Base-by-base conservation (phyloP, 768 basidiomycete genomes). In the Floccularia luteovirens region DNA sequence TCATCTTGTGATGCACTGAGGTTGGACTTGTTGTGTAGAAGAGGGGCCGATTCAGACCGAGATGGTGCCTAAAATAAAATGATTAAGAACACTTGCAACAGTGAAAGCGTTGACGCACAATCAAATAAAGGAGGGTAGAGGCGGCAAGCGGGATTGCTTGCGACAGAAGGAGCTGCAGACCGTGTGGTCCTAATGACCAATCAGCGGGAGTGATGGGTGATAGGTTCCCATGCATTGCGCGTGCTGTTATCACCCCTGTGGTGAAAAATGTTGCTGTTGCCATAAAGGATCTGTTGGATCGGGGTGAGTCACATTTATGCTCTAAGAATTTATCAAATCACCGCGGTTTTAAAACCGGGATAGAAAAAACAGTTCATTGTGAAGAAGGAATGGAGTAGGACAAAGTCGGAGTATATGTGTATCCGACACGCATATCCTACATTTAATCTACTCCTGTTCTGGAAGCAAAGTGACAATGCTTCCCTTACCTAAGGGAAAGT, bases 401-500 rank as follows among this genome's bases (percentile, higher is more conserved):
- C n/a, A n/a, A n/a, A n/a, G n/a, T n/a, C n/a, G n/a, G n/a, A n/a
- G n/a, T n/a, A n/a, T n/a, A n/a, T n/a, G n/a, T n/a, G n/a, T n/a
- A n/a, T n/a, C n/a, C n/a, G n/a, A n/a, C n/a, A n/a, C n/a, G n/a
- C n/a, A n/a, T n/a, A n/a, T n/a, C n/a, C n/a, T n/a, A n/a, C n/a
- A n/a, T n/a, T n/a, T n/a, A n/a, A n/a, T n/a, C n/a, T n/a, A n/a
- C n/a, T n/a, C n/a, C n/a, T n/a, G n/a, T n/a, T n/a, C n/a, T n/a
- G n/a, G n/a, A n/a, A n/a, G n/a, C n/a, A n/a, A n/a, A n/a, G n/a
- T n/a, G n/a, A n/a, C n/a, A n/a, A n/a, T n/a, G n/a, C n/a, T n/a
- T n/a, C n/a, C n/a, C n/a, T n/a, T 49, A 75, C 79, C 79, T 67
- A 38, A 55, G 24, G 30, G 79, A 80, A 43, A 77, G 61, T 21